A percentile compares a stretch with the other conserved stretches of the same genome.
phyloP scores from a whole-genome alignment of 2,329 filamentous ascomycete species.

The Colletotrichum lupini region DNA sequence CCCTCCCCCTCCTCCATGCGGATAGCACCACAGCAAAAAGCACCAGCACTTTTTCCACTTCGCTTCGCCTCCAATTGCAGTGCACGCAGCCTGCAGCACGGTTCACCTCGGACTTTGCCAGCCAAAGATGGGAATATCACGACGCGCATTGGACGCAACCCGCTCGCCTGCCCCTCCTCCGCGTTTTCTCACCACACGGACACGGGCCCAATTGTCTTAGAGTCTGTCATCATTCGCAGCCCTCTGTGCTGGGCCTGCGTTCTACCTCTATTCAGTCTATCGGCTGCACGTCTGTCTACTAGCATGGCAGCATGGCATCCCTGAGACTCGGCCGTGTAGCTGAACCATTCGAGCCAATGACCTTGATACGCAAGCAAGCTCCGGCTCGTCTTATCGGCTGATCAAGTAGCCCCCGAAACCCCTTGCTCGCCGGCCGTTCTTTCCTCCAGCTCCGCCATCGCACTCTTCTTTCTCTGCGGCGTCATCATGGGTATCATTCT shows the following conservation, averaged over 20 bases:
- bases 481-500: not conserved
- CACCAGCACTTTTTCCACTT: slow-evolving; percentile 31
- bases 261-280: not conserved
- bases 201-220: not conserved
- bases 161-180: not conserved
- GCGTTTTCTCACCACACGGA: not conserved
- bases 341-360: not conserved
- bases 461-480: not conserved
- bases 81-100: not conserved
- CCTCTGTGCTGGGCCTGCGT: not conserved
- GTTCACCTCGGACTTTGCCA: not conserved
- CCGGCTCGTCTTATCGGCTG: not conserved
- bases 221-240: not conserved
- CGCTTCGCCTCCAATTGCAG: slow-evolving; percentile 3
- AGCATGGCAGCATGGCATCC: not conserved
- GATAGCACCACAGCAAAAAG: no score
- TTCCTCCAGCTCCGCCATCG: not conserved
- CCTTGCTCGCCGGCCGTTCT: not conserved
- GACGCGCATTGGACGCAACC: slow-evolving; percentile 10
- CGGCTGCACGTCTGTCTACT: not conserved
- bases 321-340: not conserved
- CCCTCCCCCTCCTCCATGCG: slow-evolving; percentile 8
- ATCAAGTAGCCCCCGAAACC: not conserved
- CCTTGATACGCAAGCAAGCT: not conserved
- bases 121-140: not conserved